Percentiles rank a stretch among this genome's conserved stretches.
These are phyloP conservation scores for Trichoderma sp. DNA, from an alignment of 2,329 filamentous ascomycete species.

Conservation along the genomic window DNA sequence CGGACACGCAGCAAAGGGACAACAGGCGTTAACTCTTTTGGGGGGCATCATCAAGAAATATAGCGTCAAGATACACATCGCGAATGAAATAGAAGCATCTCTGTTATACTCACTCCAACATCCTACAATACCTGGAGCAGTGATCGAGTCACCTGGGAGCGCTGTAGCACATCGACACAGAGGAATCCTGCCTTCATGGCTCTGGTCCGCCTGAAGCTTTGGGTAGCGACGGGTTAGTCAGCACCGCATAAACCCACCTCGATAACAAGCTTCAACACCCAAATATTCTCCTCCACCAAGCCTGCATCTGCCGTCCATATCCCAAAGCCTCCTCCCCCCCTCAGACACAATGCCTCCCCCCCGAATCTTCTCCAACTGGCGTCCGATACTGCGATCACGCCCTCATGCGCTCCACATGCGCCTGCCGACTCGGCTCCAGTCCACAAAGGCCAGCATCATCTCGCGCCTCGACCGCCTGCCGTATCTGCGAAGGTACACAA, in stretches of 20 bases:
- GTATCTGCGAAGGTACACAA: conserved; percentile 68
- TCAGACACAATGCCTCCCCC: conserved; percentile 36
- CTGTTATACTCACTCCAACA: background rate
- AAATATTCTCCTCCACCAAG: background rate
- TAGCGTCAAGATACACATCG: background rate
- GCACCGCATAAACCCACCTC: too few species aligned
- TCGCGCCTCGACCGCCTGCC: conserved; percentile 52
- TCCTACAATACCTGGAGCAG: too few species aligned
- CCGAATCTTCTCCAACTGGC: conserved; percentile 32
- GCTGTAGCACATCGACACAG: too few species aligned
- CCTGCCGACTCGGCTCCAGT: conserved; percentile 32
- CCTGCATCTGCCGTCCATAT: background rate
- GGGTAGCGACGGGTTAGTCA: too few species aligned
- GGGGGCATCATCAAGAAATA: background rate
- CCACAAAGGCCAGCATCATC: conserved; percentile 34
- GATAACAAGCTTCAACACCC: too few species aligned
- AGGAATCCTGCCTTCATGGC: too few species aligned
- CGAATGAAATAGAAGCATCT: background rate
- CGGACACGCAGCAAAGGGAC: conserved; percentile 5
- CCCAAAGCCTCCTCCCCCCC: too few species aligned
- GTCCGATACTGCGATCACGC: conserved; percentile 30
- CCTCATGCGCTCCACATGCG: conserved; percentile 23
- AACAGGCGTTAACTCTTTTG: background rate
- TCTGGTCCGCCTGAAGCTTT: too few species aligned
- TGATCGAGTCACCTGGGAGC: too few species aligned